A percentile compares a stretch with the other conserved stretches of the same genome.
Evolutionary conservation across 2,329 filamentous ascomycete genomes (phyloP).

Genomic region (Venturia asperata): DNA sequence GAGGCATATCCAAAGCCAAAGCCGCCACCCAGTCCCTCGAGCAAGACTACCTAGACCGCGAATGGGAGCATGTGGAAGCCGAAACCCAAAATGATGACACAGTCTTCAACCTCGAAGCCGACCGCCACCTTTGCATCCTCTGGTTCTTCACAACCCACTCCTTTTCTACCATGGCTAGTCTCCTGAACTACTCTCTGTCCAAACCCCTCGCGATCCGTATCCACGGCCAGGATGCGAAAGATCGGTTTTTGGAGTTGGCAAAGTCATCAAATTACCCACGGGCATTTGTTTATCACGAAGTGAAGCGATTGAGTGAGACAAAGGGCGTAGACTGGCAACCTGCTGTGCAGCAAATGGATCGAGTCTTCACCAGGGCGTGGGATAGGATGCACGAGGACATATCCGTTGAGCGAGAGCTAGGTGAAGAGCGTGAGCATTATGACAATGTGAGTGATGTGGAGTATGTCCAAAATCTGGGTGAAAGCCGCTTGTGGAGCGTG

Average conservation of each 20-base stretch:
- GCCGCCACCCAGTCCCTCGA: not conserved
- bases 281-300: not conserved
- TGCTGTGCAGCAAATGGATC: not conserved
- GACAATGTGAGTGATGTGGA: not conserved
- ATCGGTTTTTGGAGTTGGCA: not conserved
- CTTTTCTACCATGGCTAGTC: not conserved
- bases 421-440: not conserved
- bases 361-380: not conserved
- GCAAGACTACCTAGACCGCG: not conserved
- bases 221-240: not conserved
- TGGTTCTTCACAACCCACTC: slow-evolving; percentile 17
- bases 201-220: not conserved
- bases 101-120: slow-evolving; percentile 1
- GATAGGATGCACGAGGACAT: not conserved
- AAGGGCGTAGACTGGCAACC: not conserved
- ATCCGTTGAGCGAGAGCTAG: not conserved
- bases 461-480: not conserved
- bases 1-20: not conserved
- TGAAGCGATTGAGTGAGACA: not conserved
- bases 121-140: slow-evolving; percentile 11
- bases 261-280: not conserved
- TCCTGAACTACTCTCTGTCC: slow-evolving; percentile 5
- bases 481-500: not conserved
- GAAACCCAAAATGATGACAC: not conserved
- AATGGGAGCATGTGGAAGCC: not conserved